Evolutionary conservation across 495 filamentous ascomycete genomes (phyloP), one percentile per base, ranked within the genome.

Genomic region (Patellaria atrata): DNA sequence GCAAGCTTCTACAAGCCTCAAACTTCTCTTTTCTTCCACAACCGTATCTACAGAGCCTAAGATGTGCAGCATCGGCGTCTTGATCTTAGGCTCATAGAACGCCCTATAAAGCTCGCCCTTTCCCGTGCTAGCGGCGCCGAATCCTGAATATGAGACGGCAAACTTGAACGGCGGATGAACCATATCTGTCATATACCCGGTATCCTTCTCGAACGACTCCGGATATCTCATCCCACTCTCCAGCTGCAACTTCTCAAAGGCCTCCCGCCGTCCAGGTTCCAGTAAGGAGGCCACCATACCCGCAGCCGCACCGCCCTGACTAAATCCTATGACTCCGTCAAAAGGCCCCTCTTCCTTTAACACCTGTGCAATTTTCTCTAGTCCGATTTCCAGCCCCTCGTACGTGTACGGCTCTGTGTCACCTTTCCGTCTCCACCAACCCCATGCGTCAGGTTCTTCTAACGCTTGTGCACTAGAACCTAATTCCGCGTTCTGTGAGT

Each of bases 31-130:
- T 64, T 94, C 85, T 24, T 81, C 79, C 14, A 97, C 87, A 7
- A 96, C 81, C 18, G 75, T 78, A 68, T 97, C 89, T 53, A 94
- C 54, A 22, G 71, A 73, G 8, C 89, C 89, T 24, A 94, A 42
- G 39, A 89, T 71, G 64, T 92, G 79, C 57, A 92, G 51, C 45
- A 81, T 68, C 13, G 81, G 79, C 54, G 87, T 94, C 45, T 42
- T 43, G 22, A 96, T 73, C 52, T 62, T 58, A 15, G 82, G 82
- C 50, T 80, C 70, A 56, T 85, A 94, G 39, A 89, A 77, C 14
- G 36, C 75, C 41, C 52, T 50, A 58, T 79, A 91, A 44, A 54
- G 47, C n/a, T 59, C 44, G n/a, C n/a, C n/a, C n/a, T n/a, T n/a
- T n/a, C n/a, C n/a, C 27, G 64, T 64, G n/a, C 69, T 67, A 10